Conservation (phyloP, 1,284 basidiomycete species). For the Dichomitus squalens region DNA sequence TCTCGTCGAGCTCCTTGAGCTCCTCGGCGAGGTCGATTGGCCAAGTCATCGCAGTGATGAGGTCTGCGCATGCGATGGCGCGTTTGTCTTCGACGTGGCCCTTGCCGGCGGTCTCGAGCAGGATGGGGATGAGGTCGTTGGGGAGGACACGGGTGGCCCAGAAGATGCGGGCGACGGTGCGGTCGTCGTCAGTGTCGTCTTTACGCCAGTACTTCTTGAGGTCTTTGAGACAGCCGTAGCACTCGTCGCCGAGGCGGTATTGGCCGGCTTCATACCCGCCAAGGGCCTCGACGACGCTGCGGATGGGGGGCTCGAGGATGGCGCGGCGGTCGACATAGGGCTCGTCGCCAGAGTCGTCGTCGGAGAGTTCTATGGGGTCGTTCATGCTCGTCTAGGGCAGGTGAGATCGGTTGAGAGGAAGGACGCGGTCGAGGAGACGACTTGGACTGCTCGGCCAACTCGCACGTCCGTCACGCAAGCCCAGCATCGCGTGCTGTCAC, state of each 20-base stretch:
- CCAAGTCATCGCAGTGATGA: conserved; percentile 96
- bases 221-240: conserved; percentile 85
- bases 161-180: conserved; percentile 91
- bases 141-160: conserved; percentile 80
- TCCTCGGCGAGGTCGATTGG: conserved; percentile 93
- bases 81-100: conserved; percentile 83
- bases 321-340: conserved; percentile 44
- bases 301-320: conserved; percentile 67
- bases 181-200: conserved; percentile 93
- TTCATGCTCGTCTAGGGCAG: neutral
- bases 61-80: conserved; percentile 83
- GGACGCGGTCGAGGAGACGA: too few species aligned
- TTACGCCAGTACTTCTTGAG: conserved; percentile 93
- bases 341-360: conserved; percentile 37
- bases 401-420: neutral
- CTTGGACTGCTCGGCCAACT: too few species aligned
- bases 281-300: conserved; percentile 73
- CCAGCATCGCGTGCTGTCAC: too few species aligned
- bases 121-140: conserved; percentile 83
- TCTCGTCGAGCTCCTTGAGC: conserved; percentile 86
- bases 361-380: conserved; percentile 19
- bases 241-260: conserved; percentile 86
- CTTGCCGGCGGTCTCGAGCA: conserved; percentile 77
- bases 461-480: too few species aligned
- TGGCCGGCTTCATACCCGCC: conserved; percentile 69